A percentile compares a stretch with the other conserved stretches of the same genome.
These are phyloP conservation scores for Phytophthora litchii DNA, from an alignment of 352 stramenopile genomes.

Conservation along the genomic window DNA sequence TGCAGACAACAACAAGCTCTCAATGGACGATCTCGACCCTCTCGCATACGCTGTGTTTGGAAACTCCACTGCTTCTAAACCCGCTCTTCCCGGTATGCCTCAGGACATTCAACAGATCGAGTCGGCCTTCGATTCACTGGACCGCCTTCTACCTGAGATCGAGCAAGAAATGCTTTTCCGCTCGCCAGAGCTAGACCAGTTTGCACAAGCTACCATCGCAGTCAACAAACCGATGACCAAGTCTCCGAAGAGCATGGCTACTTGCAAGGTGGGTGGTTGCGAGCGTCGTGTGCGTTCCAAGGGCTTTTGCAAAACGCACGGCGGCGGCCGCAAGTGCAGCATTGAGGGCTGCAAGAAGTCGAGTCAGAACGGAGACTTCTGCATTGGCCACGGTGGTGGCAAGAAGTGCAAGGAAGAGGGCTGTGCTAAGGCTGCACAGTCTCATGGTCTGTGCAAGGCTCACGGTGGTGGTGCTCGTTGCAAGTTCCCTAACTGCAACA, in stretches of 20 bases:
- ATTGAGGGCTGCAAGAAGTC: constrained; percentile 89
- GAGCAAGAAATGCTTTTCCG: constrained; percentile 69
- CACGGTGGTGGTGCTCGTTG: constrained; percentile 84
- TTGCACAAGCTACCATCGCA: constrained; percentile 43
- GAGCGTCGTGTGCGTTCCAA: constrained; percentile 77
- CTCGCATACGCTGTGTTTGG: constrained; percentile 69
- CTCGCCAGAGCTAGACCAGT: constrained; percentile 42
- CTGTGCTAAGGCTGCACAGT: constrained; percentile 87
- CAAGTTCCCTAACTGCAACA: constrained; percentile 86
- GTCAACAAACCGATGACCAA: constrained; percentile 35
- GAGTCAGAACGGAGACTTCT: constrained; percentile 88
- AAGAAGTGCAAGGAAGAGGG: constrained; percentile 88
- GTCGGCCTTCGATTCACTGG: constrained; percentile 75
- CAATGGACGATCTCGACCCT: constrained; percentile 64
- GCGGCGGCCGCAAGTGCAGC: constrained; percentile 80
- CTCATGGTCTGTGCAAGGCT: constrained; percentile 83
- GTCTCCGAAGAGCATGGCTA: constrained; percentile 66
- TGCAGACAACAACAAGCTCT: constrained; percentile 37
- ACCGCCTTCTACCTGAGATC: constrained; percentile 71
- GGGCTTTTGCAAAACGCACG: constrained; percentile 88
- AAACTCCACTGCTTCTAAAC: constrained; percentile 13
- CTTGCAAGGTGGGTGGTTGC: constrained; percentile 65
- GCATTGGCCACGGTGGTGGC: constrained; percentile 85
- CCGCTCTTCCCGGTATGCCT: constrained; percentile 28
- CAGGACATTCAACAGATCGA: constrained; percentile 73